Percentiles rank a stretch among this genome's conserved stretches.
Evolutionary conservation across 2,329 filamentous ascomycete genomes (phyloP).

Genomic region (Atkinsonella hypoxylon): DNA sequence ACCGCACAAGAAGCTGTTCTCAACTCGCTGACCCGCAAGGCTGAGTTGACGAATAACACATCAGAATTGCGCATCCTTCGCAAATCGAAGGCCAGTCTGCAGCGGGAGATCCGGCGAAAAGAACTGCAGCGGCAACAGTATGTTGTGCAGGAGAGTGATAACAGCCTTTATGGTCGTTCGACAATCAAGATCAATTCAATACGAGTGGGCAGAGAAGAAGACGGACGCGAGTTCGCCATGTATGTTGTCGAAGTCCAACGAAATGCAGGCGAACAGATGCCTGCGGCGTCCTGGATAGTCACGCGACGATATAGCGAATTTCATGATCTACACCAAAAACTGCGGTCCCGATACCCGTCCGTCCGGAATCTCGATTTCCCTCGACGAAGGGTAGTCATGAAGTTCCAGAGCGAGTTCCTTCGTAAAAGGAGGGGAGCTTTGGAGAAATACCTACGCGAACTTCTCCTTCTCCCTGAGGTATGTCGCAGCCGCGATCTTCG

Average conservation of each 20-base stretch:
- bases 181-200: constrained; percentile 84
- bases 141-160: constrained; percentile 93
- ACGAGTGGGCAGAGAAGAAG: constrained; percentile 81
- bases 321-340: constrained; percentile 82
- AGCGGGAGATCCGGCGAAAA: constrained; percentile 84
- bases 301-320: constrained; percentile 95
- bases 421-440: constrained; percentile 76
- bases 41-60: constrained; percentile 92
- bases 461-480: constrained; percentile 80
- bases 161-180: constrained; percentile 86
- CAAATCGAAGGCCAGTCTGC: constrained; percentile 88
- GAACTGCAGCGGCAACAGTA: constrained; percentile 96
- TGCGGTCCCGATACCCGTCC: constrained; percentile 74
- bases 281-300: constrained; percentile 87
- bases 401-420: constrained; percentile 89
- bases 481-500: constrained; percentile 88
- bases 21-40: constrained; percentile 83
- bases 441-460: constrained; percentile 71
- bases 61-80: constrained; percentile 83
- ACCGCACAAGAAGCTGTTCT: constrained; percentile 81
- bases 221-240: constrained; percentile 85
- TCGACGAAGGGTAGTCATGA: constrained; percentile 84
- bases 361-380: constrained; percentile 89
- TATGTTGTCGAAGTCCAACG: constrained; percentile 89
- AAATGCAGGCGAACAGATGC: constrained; percentile 88